A percentile compares a stretch with the other conserved stretches of the same genome.
Evolutionary conservation across 371 early-diverging fungal species (phyloP).

Genomic region (Mucor ambiguus): DNA sequence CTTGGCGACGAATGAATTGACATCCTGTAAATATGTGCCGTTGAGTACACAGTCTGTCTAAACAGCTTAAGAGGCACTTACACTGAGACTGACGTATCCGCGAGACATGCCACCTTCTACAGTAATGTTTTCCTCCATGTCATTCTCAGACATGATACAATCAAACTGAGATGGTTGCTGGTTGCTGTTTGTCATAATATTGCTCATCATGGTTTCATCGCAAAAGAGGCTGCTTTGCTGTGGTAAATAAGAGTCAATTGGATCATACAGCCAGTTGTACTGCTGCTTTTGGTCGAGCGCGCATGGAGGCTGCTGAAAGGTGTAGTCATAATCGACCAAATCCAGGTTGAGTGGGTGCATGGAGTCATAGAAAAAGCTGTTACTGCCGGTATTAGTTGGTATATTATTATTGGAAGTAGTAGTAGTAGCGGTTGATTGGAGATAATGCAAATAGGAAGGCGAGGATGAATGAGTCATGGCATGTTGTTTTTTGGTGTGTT

Average conservation of each 20-base stretch:
- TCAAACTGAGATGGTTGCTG: not conserved
- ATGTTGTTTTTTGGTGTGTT: conserved; percentile 1
- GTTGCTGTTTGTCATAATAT: conserved; percentile 4
- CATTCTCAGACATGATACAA: conserved; percentile 9
- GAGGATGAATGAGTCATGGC: not conserved
- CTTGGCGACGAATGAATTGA: conserved; percentile 48
- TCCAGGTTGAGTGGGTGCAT: conserved; percentile 4
- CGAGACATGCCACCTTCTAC: conserved; percentile 21
- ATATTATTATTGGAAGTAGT: not conserved
- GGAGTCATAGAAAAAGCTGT: conserved; percentile 10
- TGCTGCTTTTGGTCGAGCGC: conserved; percentile 14
- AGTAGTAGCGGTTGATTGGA: conserved; percentile 3
- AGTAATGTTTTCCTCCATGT: conserved; percentile 4
- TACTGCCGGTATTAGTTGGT: not conserved
- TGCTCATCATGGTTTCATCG: not conserved
- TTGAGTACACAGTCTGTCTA: not conserved
- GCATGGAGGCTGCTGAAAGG: conserved; percentile 5
- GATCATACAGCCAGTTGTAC: conserved; percentile 29
- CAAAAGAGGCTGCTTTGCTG: conserved; percentile 1
- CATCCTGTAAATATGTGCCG: conserved; percentile 29
- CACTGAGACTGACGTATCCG: conserved; percentile 41
- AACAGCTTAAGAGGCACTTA: conserved; percentile 14
- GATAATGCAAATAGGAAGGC: conserved; percentile 16
- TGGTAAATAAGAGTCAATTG: conserved; percentile 26
- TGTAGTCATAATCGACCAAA: conserved; percentile 15